Conservation (phyloP, 495 filamentous ascomycete genomes). For the Immersiella caudata region DNA sequence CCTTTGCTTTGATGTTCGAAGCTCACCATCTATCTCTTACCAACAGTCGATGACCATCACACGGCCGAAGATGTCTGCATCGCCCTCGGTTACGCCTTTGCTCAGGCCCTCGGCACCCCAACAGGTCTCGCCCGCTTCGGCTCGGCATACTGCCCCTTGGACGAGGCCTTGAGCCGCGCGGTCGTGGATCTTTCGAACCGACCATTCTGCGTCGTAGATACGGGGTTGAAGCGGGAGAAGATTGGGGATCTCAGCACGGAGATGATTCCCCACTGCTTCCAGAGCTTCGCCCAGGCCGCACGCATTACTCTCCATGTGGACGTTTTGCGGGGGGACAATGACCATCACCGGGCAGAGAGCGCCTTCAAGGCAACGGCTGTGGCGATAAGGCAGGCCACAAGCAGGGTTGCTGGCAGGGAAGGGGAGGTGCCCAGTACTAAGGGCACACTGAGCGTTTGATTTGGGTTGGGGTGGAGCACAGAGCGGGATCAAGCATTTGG, state of each 20-base stretch:
- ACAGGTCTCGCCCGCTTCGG: conserved; percentile 88
- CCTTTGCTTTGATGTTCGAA: background rate
- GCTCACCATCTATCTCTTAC: background rate
- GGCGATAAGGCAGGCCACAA: conserved; percentile 75
- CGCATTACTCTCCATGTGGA: conserved; percentile 94
- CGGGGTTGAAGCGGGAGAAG: conserved; percentile 85
- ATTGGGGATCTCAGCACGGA: conserved; percentile 90
- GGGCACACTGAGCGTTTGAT: conserved; percentile 66
- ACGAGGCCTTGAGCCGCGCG: conserved; percentile 91
- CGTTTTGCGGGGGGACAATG: conserved; percentile 83
- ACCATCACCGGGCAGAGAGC: conserved; percentile 95
- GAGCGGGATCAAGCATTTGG: background rate
- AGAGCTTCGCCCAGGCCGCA: conserved; percentile 89
- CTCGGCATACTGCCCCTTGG: conserved; percentile 84
- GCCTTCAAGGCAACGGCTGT: conserved; percentile 96
- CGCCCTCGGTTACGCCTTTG: conserved; percentile 84
- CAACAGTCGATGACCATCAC: conserved; percentile 99
- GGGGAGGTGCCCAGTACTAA: conserved; percentile 95
- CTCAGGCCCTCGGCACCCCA: conserved; percentile 70
- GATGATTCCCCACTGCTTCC: conserved; percentile 95
- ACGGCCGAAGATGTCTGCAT: conserved; percentile 95
- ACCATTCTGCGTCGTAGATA: conserved; percentile 77
- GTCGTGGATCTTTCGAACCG: conserved; percentile 94
- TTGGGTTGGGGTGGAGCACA: background rate
- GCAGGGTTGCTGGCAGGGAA: conserved; percentile 71